These are phyloP conservation scores for Coleophoma cylindrospora DNA, from an alignment of 2,329 filamentous ascomycete genomes.

Conservation along the genomic window DNA sequence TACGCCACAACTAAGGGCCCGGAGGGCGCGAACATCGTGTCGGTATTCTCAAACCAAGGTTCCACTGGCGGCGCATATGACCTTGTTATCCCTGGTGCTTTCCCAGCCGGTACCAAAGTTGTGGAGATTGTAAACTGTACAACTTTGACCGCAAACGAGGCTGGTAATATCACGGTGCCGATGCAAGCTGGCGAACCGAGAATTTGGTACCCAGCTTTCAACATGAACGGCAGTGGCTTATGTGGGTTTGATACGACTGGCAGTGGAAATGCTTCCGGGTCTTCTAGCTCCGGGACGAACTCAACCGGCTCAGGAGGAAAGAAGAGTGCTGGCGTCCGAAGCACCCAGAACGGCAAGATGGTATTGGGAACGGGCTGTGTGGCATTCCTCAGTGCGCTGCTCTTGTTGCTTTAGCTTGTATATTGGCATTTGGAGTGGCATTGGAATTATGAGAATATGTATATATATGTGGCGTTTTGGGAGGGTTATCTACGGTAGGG, in stretches of 20 bases:
- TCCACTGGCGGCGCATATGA: neutral
- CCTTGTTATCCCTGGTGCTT: neutral
- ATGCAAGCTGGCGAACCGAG: constrained; percentile 31
- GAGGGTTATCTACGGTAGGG: too few relatives aligned
- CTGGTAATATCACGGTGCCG: neutral
- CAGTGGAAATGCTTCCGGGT: neutral
- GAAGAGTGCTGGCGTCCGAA: too few relatives aligned
- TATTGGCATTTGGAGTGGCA: too few relatives aligned
- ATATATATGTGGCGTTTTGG: too few relatives aligned
- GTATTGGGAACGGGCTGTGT: too few relatives aligned
- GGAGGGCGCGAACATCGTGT: constrained; percentile 1
- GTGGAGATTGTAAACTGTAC: constrained; percentile 1
- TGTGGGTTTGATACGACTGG: neutral
- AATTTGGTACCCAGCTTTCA: constrained; percentile 28
- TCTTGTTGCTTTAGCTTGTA: too few relatives aligned
- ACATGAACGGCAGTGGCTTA: neutral
- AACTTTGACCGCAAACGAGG: neutral
- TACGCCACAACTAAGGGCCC: constrained; percentile 1
- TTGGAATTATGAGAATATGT: too few relatives aligned
- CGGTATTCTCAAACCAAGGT: constrained; percentile 1
- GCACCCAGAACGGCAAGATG: too few relatives aligned
- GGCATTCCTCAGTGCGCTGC: too few relatives aligned
- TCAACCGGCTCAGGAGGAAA: too few relatives aligned
- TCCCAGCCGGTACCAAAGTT: neutral
- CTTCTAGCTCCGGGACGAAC: too few relatives aligned